A percentile compares a stretch with the other conserved stretches of the same genome.
These are phyloP conservation scores for Xylariaceae sp. DNA, from an alignment of 2,329 filamentous ascomycete genomes.

Conservation along the genomic window DNA sequence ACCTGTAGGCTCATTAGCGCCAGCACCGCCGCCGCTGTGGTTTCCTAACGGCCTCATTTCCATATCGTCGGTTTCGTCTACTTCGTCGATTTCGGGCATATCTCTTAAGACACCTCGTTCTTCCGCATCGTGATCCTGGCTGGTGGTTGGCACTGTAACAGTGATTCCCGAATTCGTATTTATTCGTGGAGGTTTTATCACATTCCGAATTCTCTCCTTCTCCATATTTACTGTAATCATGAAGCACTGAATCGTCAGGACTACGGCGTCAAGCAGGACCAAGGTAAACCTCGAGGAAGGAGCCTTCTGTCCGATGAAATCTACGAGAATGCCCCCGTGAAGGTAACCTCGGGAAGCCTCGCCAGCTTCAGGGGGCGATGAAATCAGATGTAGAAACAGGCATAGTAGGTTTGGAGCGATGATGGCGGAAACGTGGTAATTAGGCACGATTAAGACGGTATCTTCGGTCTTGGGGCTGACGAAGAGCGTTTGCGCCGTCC, in stretches of 20 bases:
- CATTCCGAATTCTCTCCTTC: constrained; percentile 61
- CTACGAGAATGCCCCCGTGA: constrained; percentile 71
- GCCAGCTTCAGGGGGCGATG: constrained; percentile 61
- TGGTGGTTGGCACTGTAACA: constrained; percentile 27
- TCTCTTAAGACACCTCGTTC: constrained; percentile 59
- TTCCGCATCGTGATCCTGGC: constrained; percentile 62
- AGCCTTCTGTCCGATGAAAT: constrained; percentile 71
- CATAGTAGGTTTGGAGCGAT: constrained; percentile 66
- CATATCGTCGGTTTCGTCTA: constrained; percentile 50
- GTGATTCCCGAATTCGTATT: constrained; percentile 35
- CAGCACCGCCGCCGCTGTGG: constrained; percentile 17
- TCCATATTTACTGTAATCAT: constrained; percentile 70
- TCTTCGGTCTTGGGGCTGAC: constrained; percentile 67
- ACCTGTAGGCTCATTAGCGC: constrained; percentile 29
- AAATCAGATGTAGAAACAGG: constrained; percentile 64
- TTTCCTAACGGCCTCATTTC: constrained; percentile 52
- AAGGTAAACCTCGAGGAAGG: constrained; percentile 63
- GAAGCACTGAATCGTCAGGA: constrained; percentile 65
- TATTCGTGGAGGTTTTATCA: constrained; percentile 48
- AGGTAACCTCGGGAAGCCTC: constrained; percentile 70
- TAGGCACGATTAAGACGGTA: constrained; percentile 62
- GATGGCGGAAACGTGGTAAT: constrained; percentile 64
- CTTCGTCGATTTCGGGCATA: constrained; percentile 43
- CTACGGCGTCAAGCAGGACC: constrained; percentile 60
- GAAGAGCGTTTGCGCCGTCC: constrained; percentile 66